A percentile compares a stretch with the other conserved stretches of the same genome.
phyloP scores from a whole-genome alignment of 73 alveolate species.

The Durusdinium trenchii region DNA sequence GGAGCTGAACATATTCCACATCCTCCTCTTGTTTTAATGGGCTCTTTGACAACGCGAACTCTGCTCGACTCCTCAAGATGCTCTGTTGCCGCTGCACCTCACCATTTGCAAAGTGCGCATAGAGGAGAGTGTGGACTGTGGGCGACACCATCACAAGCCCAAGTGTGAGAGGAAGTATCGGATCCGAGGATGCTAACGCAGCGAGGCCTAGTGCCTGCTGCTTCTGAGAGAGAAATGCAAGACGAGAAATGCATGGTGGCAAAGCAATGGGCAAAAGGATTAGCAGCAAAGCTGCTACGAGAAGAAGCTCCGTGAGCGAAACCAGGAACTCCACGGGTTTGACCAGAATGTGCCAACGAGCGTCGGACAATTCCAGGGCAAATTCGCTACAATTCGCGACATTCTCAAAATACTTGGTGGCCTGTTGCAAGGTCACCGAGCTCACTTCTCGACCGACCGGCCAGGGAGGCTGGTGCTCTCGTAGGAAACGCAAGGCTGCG shows the following conservation, averaged over 20 bases:
- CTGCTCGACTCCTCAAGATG: constrained; percentile 51
- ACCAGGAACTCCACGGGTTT: constrained; percentile 69
- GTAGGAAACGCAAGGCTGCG: constrained; percentile 64
- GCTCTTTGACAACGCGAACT: constrained; percentile 42
- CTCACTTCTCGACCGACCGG: constrained; percentile 1
- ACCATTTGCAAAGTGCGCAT: constrained; percentile 65
- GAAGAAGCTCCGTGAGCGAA: constrained; percentile 44
- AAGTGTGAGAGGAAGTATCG: constrained; percentile 55
- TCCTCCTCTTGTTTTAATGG: constrained; percentile 55
- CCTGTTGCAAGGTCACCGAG: constrained; percentile 48
- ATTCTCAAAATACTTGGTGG: constrained; percentile 40
- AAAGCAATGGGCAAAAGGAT: neutral
- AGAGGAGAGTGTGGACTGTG: constrained; percentile 53
- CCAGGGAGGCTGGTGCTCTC: constrained; percentile 92
- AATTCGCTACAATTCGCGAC: constrained; percentile 63
- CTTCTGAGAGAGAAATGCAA: neutral
- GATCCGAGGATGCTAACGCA: constrained; percentile 5
- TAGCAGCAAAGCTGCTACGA: neutral
- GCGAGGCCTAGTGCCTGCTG: neutral
- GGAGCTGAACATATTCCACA: constrained; percentile 74
- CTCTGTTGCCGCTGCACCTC: constrained; percentile 61
- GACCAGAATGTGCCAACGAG: constrained; percentile 68
- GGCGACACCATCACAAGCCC: constrained; percentile 86
- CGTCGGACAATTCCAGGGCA: constrained; percentile 73
- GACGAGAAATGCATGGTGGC: neutral